Evolutionary conservation across 768 basidiomycete genomes (phyloP).

Genomic region (Dendrothele bispora): DNA sequence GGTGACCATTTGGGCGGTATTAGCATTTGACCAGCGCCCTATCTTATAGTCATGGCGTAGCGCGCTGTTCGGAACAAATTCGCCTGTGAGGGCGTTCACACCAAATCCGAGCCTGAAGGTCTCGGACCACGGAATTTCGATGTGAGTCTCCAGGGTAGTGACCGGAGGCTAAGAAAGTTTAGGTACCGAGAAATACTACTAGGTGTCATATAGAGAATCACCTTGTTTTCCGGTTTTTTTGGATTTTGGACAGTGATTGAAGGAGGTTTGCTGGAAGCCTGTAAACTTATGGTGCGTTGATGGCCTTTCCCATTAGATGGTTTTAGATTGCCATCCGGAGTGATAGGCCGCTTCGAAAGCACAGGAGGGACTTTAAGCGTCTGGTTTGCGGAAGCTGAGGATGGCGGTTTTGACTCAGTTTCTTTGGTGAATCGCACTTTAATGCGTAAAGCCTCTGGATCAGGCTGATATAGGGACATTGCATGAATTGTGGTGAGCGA

Average conservation of each 20-base stretch:
- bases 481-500: neutral
- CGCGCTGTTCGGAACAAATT: slow-evolving; percentile 14
- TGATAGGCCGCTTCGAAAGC: neutral
- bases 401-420: neutral
- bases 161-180: neutral
- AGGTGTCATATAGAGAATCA: neutral
- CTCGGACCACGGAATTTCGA: slow-evolving; percentile 17
- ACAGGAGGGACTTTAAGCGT: neutral
- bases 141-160: slow-evolving; percentile 8
- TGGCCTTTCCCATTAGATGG: slow-evolving; percentile 4
- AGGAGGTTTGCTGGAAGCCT: neutral
- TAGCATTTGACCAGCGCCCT: slow-evolving; percentile 4
- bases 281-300: slow-evolving; percentile 1
- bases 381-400: neutral
- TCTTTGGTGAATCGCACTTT: slow-evolving; percentile 8
- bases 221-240: neutral
- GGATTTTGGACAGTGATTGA: neutral
- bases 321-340: slow-evolving; percentile 3
- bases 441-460: slow-evolving; percentile 9
- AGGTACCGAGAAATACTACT: neutral
- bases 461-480: too few species aligned
- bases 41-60: slow-evolving; percentile 8
- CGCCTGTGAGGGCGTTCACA: slow-evolving; percentile 17
- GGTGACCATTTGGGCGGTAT: slow-evolving; percentile 8
- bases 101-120: slow-evolving; percentile 15